Conservation (phyloP, 108 stramenopile genomes). For the Hondaea fermentalgiana region DNA sequence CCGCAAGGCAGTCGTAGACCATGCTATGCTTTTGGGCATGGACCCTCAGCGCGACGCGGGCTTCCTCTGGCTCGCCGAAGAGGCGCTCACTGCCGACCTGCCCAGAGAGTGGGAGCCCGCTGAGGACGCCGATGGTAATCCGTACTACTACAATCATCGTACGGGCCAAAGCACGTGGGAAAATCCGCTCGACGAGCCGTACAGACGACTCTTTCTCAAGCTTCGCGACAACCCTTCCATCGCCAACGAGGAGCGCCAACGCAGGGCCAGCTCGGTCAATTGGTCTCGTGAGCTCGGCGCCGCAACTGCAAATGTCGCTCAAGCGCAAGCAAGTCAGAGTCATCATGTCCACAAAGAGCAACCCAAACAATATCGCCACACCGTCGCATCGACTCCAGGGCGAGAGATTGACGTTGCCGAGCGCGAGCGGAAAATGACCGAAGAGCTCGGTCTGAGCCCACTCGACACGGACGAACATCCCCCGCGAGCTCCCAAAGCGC, state of each 20-base stretch:
- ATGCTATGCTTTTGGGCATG: constrained; percentile 6
- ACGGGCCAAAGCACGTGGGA: neutral
- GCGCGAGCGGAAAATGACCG: neutral
- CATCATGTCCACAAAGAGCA: no score
- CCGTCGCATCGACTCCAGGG: neutral
- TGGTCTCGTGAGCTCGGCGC: neutral
- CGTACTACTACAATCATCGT: constrained; percentile 5
- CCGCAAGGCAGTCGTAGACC: constrained; percentile 6
- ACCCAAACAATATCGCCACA: no score
- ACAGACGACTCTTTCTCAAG: neutral
- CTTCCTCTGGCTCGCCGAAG: constrained; percentile 20
- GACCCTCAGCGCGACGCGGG: neutral
- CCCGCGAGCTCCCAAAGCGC: neutral
- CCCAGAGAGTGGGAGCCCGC: neutral
- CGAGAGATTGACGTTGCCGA: neutral
- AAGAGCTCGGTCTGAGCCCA: neutral
- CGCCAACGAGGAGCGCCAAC: neutral
- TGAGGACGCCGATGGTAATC: neutral
- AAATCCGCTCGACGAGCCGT: constrained; percentile 15
- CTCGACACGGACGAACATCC: neutral
- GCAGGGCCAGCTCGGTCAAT: neutral
- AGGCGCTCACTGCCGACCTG: neutral
- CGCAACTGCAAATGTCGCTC: no score
- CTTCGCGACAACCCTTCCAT: neutral
- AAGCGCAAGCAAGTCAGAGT: no score